A percentile compares a stretch with the other conserved stretches of the same genome.
Evolutionary conservation across 495 filamentous ascomycete species (phyloP).

Genomic region (Aspergillus kassunensis): DNA sequence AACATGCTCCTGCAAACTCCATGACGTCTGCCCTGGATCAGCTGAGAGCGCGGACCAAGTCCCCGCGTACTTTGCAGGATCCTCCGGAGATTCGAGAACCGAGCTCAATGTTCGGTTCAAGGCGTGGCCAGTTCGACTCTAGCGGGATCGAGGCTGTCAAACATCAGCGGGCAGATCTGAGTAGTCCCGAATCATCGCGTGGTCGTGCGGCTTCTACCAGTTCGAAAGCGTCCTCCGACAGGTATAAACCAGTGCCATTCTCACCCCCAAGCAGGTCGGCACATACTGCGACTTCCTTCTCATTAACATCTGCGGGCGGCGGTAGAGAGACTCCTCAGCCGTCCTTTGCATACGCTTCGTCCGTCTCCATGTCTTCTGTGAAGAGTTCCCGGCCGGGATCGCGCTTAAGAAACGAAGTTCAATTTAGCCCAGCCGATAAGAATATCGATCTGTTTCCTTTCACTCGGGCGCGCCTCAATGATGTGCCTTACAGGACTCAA

Average conservation of each 20-base stretch:
- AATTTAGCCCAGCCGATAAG: conserved; percentile 57
- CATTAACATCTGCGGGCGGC: conserved; percentile 31
- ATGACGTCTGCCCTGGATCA: conserved; percentile 79
- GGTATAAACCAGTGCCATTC: conserved; percentile 31
- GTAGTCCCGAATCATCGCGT: conserved; percentile 59
- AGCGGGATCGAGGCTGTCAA: conserved; percentile 40
- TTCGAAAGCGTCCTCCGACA: conserved; percentile 47
- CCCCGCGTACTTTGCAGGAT: conserved; percentile 32
- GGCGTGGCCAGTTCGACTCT: conserved; percentile 42
- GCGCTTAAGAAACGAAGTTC: conserved; percentile 75
- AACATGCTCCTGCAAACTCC: conserved; percentile 70
- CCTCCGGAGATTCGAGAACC: conserved; percentile 35
- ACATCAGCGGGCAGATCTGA: conserved; percentile 53
- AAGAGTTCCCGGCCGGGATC: conserved; percentile 64
- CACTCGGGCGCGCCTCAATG: conserved; percentile 69
- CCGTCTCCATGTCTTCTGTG: conserved; percentile 63
- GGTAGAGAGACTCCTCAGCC: conserved; percentile 40
- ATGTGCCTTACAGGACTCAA: conserved; percentile 71
- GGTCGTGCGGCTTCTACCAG: conserved; percentile 62
- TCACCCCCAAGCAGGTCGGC: conserved; percentile 42
- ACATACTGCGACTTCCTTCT: conserved; percentile 46
- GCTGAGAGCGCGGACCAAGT: conserved; percentile 27
- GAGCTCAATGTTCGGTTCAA: conserved; percentile 7
- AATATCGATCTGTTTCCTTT: conserved; percentile 63
- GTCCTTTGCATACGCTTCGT: conserved; percentile 38